A percentile compares a stretch with the other conserved stretches of the same genome.
Evolutionary conservation across 2,329 filamentous ascomycete genomes (phyloP).

Genomic region (Paraphoma sp.): DNA sequence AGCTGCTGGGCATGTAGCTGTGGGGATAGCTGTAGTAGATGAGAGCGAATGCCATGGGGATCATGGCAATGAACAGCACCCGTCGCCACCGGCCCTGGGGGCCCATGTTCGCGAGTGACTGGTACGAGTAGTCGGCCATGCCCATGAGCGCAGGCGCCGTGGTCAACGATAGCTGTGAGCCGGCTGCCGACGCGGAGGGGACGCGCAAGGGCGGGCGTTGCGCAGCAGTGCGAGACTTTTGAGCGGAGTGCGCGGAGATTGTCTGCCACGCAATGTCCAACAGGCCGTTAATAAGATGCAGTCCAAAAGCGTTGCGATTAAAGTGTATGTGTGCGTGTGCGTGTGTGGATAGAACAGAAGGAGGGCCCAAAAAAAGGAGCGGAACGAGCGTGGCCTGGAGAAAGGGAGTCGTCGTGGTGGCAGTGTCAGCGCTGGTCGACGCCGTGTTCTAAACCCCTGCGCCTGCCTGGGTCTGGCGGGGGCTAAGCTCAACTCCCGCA

Average conservation of each 20-base stretch:
- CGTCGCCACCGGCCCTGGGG: constrained; percentile 45
- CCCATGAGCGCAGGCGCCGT: constrained; percentile 3
- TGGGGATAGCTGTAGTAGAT: constrained; percentile 39
- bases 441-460: constrained; percentile 4
- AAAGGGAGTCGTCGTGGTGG: constrained; percentile 10
- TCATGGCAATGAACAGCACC: constrained; percentile 36
- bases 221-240: neutral
- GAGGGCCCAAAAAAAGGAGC: constrained; percentile 7
- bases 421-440: constrained; percentile 17
- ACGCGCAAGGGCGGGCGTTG: neutral
- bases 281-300: neutral
- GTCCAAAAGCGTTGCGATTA: constrained; percentile 3
- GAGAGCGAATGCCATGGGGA: constrained; percentile 39
- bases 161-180: neutral
- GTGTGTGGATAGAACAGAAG: neutral
- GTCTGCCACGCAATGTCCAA: neutral
- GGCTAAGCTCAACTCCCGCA: constrained; percentile 7
- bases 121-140: constrained; percentile 38
- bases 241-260: constrained; percentile 3
- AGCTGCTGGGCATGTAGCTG: constrained; percentile 26
- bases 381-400: constrained; percentile 13
- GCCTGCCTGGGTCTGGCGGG: constrained; percentile 10
- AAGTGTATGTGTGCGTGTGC: constrained; percentile 1
- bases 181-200: neutral
- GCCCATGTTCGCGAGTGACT: constrained; percentile 39